Evolutionary conservation across 495 filamentous ascomycete species (phyloP).

Genomic region (Podospora pseudocomata): DNA sequence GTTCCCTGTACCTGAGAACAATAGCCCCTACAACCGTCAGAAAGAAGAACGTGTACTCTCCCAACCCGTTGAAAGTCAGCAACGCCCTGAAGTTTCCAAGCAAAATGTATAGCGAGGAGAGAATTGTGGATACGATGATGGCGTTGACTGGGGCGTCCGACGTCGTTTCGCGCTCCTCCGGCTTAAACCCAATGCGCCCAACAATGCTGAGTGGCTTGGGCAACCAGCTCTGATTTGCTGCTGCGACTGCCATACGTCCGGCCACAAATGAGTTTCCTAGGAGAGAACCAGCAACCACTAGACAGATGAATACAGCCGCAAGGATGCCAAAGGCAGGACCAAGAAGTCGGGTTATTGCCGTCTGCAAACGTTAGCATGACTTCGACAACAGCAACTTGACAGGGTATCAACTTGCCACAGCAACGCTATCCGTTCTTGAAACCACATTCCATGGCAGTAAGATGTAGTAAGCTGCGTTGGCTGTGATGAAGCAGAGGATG

Average conservation of each 20-base stretch:
- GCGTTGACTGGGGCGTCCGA: constrained; percentile 52
- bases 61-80: constrained; percentile 55
- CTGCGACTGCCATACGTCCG: constrained; percentile 55
- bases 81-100: constrained; percentile 55
- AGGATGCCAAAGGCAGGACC: constrained; percentile 46
- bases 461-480: constrained; percentile 55
- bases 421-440: constrained; percentile 51
- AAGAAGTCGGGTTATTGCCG: constrained; percentile 50
- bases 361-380: constrained; percentile 33
- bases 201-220: constrained; percentile 43
- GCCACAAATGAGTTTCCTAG: constrained; percentile 56
- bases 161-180: constrained; percentile 11
- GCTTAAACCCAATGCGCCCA: constrained; percentile 32
- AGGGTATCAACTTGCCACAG: constrained; percentile 44
- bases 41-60: constrained; percentile 58
- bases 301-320: constrained; percentile 48
- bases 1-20: constrained; percentile 49
- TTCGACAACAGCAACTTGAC: background rate
- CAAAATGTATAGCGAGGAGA: constrained; percentile 52
- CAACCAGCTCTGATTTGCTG: constrained; percentile 51
- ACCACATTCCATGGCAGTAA: constrained; percentile 53
- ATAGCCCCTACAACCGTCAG: constrained; percentile 53
- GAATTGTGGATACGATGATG: constrained; percentile 44
- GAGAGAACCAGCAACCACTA: constrained; percentile 52
- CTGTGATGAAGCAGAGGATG: constrained; percentile 51